Evolutionary conservation across 257 asterid species (phyloP).

Genomic region (Solanum chiquidenum): DNA sequence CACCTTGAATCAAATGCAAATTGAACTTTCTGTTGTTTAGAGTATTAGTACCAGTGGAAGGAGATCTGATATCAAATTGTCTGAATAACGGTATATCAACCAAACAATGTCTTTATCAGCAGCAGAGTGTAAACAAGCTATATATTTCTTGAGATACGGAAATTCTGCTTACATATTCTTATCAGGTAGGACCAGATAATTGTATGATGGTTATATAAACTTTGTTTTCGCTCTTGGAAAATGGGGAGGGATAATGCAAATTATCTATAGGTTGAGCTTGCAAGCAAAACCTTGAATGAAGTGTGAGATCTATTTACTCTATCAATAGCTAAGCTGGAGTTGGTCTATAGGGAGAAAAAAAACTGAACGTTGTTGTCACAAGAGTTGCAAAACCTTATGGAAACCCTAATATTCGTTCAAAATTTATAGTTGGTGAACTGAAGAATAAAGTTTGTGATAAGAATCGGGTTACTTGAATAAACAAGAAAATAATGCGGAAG

Average conservation of each 20-base stretch:
- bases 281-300: background rate
- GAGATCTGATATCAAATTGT: background rate
- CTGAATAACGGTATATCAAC: background rate
- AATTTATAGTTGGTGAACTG: background rate
- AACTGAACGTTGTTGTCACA: background rate
- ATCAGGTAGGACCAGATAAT: background rate
- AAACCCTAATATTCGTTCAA: background rate
- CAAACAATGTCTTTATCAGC: background rate
- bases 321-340: background rate
- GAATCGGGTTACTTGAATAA: background rate
- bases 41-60: background rate
- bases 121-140: background rate
- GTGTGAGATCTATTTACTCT: background rate
- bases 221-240: background rate
- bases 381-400: background rate
- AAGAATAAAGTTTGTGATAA: background rate
- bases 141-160: background rate
- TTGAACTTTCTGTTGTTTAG: background rate
- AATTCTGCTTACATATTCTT: background rate
- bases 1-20: background rate
- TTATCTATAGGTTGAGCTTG: background rate
- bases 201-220: background rate
- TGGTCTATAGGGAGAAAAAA: background rate
- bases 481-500: background rate
- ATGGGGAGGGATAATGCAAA: background rate